Evolutionary conservation across 2,329 filamentous ascomycete species (phyloP).

Genomic region (Xylaria sp.): DNA sequence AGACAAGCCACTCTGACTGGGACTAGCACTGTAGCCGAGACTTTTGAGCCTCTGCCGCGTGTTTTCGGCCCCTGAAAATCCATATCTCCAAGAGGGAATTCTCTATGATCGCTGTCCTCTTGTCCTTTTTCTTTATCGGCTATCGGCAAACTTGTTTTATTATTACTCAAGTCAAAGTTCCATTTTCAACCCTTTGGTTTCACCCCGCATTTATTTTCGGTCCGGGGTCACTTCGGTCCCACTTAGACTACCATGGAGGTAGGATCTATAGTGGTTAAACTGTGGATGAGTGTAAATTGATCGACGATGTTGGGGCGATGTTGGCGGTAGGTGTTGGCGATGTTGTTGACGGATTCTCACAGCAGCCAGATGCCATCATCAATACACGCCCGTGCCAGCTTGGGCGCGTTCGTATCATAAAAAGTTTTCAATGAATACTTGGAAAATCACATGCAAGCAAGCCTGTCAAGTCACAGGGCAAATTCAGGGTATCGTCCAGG

Average conservation of each 20-base stretch:
- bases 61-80: constrained; percentile 24
- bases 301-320: constrained; percentile 10
- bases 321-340: not conserved
- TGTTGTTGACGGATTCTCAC: not conserved
- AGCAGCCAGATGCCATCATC: not conserved
- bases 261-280: not conserved
- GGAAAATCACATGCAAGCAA: not conserved
- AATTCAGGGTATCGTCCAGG: not conserved
- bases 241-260: not conserved
- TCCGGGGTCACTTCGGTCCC: constrained; percentile 24
- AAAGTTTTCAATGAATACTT: not conserved
- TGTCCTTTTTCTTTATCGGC: not conserved
- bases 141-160: constrained; percentile 1
- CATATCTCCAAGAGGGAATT: not conserved
- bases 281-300: not conserved
- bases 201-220: constrained; percentile 2
- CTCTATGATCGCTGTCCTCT: not conserved
- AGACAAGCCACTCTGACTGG: not conserved
- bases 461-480: not conserved
- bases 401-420: too few relatives aligned
- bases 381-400: not conserved
- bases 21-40: not conserved
- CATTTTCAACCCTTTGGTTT: not conserved
- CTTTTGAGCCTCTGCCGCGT: constrained; percentile 17
- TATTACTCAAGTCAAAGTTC: too few relatives aligned